Conservation (phyloP, 495 filamentous ascomycete genomes). For the Hyphodiscus hymeniophilus region DNA sequence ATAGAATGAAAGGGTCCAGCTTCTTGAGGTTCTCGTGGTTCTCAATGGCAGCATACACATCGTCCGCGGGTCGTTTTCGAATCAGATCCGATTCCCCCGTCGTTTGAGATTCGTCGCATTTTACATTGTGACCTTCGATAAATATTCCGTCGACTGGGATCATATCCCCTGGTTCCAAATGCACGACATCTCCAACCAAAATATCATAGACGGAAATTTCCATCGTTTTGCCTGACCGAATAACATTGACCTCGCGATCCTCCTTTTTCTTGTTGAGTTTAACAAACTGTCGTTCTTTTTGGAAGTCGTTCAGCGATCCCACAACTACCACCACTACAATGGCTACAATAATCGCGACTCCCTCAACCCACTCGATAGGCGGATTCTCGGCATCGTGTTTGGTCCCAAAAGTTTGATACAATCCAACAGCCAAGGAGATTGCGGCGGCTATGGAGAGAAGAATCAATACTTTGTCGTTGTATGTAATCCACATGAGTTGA, state of each 20-base stretch:
- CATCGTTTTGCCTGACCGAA: slow-evolving; percentile 66
- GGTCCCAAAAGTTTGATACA: slow-evolving; percentile 46
- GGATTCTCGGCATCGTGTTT: slow-evolving; percentile 37
- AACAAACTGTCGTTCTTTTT: slow-evolving; percentile 71
- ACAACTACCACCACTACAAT: slow-evolving; percentile 62
- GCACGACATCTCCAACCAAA: slow-evolving; percentile 75
- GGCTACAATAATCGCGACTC: slow-evolving; percentile 63
- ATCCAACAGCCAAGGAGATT: slow-evolving; percentile 75
- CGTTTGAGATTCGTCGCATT: slow-evolving; percentile 74
- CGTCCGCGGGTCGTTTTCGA: slow-evolving; percentile 61
- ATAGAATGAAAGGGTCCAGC: slow-evolving; percentile 90
- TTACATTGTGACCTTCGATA: slow-evolving; percentile 63
- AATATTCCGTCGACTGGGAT: slow-evolving; percentile 76
- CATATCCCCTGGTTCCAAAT: slow-evolving; percentile 82
- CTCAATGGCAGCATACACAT: slow-evolving; percentile 75
- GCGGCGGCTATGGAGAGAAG: slow-evolving; percentile 70
- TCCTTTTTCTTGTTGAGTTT: slow-evolving; percentile 74
- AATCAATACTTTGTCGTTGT: slow-evolving; percentile 80
- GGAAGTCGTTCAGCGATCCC: slow-evolving; percentile 61
- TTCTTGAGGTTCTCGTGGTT: slow-evolving; percentile 67
- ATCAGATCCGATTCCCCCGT: slow-evolving; percentile 82
- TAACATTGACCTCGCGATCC: slow-evolving; percentile 68
- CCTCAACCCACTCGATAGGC: slow-evolving; percentile 68
- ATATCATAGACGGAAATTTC: slow-evolving; percentile 78
- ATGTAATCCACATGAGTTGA: slow-evolving; percentile 74